Percentiles rank a stretch among this genome's conserved stretches.
Conservation (phyloP, 164 flowering plant genomes). For the Aristolochia fimbriata region DNA sequence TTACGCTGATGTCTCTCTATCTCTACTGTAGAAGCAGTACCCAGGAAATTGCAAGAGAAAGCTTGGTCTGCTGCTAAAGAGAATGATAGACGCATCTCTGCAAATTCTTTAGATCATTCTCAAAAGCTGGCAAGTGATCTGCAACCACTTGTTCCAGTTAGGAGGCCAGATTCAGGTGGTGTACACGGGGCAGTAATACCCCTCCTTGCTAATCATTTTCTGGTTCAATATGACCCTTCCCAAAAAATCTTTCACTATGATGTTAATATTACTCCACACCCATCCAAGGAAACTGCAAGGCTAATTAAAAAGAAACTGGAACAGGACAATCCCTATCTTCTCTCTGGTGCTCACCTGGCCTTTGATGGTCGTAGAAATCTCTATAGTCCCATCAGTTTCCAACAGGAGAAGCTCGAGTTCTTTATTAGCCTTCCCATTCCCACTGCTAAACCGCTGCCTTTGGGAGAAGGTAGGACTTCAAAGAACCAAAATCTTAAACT, state of each 20-base stretch:
- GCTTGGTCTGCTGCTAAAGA: slow-evolving; percentile 12
- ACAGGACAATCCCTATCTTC: slow-evolving; percentile 33
- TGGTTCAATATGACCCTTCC: slow-evolving; percentile 53
- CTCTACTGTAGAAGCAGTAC: slow-evolving; percentile 18
- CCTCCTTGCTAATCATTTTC: slow-evolving; percentile 89
- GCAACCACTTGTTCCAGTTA: slow-evolving; percentile 33
- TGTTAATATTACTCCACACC: slow-evolving; percentile 72
- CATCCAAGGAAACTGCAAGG: slow-evolving; percentile 76
- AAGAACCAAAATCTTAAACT: slow-evolving; percentile 35
- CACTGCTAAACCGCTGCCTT: slow-evolving; percentile 16
- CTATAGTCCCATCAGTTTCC: slow-evolving; percentile 66
- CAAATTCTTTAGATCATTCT: slow-evolving; percentile 4
- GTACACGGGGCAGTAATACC: slow-evolving; percentile 54
- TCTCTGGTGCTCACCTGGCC: slow-evolving; percentile 59
- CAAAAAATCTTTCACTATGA: slow-evolving; percentile 68
- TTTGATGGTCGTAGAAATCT: slow-evolving; percentile 83
- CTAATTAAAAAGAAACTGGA: slow-evolving; percentile 67
- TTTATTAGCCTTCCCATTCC: slow-evolving; percentile 61
- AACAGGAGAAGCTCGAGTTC: slow-evolving; percentile 55
- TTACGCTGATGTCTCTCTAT: neutral
- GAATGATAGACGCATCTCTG: slow-evolving; percentile 7
- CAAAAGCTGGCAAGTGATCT: neutral
- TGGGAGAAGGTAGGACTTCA: slow-evolving; percentile 12
- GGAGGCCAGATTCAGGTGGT: slow-evolving; percentile 91
- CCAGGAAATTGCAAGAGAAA: slow-evolving; percentile 17